Base-by-base conservation (phyloP, 164 flowering plant genomes). In the Stephania japonica region DNA sequence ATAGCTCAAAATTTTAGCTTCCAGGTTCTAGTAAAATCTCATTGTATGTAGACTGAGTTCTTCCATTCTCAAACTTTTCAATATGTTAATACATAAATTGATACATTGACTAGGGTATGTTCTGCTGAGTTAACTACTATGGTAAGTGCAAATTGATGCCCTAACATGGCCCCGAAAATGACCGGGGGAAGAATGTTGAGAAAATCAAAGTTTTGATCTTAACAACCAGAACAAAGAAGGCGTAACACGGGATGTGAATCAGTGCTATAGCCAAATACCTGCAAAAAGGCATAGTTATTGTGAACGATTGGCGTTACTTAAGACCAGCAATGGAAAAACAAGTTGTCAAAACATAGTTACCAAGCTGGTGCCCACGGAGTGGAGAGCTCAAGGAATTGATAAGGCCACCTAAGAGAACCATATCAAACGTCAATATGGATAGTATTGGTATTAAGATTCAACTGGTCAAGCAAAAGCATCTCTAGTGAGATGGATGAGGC, bases 351-450 rank as follows among this genome's bases (percentile, higher is more conserved):
- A 7, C 24, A 24, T 10, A 56, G 43, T 72, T 86, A 92, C 97
- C 97, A 92, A 12, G 86, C 23, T 42, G 97, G 96, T 24, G 96
- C 94, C 91, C 88, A 89, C 32, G 88, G 83, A 2, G 86, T 84
- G 16, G 85, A 69, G 38, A 91, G 91, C 78, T 88, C 89, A 0
- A 91, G 91, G 77, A 91, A 91, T 50, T 95, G 90, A 76, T 93
- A 93, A 44, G 98, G 98, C 98, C 98, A 93, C 98, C 98, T 92
- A 25, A 66, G 47, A 56, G 67, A 83, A 32, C 63, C 23, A 70
- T n/a, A n/a, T n/a, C n/a, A n/a, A n/a, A n/a, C n/a, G n/a, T n/a
- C n/a, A n/a, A n/a, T n/a, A n/a, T n/a, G n/a, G n/a, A n/a, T n/a
- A n/a, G n/a, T n/a, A n/a, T n/a, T n/a, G n/a, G n/a, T n/a, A n/a